Conservation (phyloP, 129 eudicot species). For the Chrysanthemum seticuspe region DNA sequence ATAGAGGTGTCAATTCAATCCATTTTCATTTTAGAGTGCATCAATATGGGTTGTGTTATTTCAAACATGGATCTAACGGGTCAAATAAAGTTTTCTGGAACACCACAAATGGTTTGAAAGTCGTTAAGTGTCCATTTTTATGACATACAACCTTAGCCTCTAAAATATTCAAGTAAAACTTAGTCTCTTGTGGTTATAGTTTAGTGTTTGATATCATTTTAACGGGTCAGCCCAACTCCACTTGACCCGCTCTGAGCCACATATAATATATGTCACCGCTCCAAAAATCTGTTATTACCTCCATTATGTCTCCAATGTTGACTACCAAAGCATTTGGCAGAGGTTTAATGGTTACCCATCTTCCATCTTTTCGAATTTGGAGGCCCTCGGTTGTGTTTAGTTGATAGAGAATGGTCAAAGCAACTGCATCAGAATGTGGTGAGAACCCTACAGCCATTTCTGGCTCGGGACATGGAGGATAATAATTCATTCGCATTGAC, state of each 20-base stretch:
- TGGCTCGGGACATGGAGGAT: slow-evolving; percentile 26
- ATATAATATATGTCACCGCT: not conserved
- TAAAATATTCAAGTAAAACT: not conserved
- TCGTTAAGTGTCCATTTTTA: not conserved
- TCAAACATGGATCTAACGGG: not conserved
- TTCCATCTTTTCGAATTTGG: slow-evolving; percentile 28
- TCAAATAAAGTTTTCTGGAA: not conserved
- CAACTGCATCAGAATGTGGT: slow-evolving; percentile 27
- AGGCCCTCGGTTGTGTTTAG: slow-evolving; percentile 18
- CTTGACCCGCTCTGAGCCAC: no score
- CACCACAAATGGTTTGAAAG: not conserved
- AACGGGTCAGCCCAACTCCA: not conserved
- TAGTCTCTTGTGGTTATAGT: no score
- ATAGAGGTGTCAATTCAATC: not conserved
- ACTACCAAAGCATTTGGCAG: slow-evolving; percentile 9
- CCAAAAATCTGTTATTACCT: slow-evolving; percentile 6
- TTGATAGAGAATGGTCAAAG: slow-evolving; percentile 27
- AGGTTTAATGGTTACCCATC: slow-evolving; percentile 26
- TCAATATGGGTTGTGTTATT: not conserved
- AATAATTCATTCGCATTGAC: slow-evolving; percentile 27
- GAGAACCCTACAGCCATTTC: slow-evolving; percentile 27
- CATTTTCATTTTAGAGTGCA: not conserved
- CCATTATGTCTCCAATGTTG: slow-evolving; percentile 30
- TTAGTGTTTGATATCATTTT: not conserved
- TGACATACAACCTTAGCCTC: not conserved